Evolutionary conservation across 2,329 filamentous ascomycete species (phyloP).

Genomic region (Albophoma yamanashiensis): DNA sequence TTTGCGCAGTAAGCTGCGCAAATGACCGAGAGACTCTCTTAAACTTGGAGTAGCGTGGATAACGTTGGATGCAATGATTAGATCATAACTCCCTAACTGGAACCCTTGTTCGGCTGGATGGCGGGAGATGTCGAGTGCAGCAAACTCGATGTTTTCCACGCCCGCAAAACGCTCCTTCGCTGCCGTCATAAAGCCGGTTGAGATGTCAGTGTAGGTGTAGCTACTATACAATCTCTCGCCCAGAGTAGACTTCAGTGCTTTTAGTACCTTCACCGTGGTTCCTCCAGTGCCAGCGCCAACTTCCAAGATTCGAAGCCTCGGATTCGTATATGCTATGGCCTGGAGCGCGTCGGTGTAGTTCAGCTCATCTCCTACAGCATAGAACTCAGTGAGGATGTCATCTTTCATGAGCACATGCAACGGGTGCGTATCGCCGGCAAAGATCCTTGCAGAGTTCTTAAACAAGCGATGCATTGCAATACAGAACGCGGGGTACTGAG

Average conservation of each 20-base stretch:
- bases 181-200: conserved; percentile 13
- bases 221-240: conserved; percentile 10
- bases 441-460: conserved; percentile 1
- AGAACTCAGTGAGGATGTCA: conserved; percentile 3
- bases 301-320: conserved; percentile 25
- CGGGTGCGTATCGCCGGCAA: conserved; percentile 3
- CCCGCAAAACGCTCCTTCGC: conserved; percentile 16
- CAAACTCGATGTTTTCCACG: conserved; percentile 8
- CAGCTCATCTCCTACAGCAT: neutral
- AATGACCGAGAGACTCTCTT: neutral
- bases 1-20: neutral
- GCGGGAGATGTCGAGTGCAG: neutral
- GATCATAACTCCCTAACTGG: neutral
- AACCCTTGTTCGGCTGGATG: neutral
- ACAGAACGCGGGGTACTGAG: neutral
- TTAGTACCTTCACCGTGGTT: conserved; percentile 21
- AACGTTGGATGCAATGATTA: neutral
- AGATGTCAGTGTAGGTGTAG: conserved; percentile 21
- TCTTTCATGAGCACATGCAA: conserved; percentile 4
- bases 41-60: neutral
- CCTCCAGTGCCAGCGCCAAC: conserved; percentile 29
- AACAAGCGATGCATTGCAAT: conserved; percentile 2
- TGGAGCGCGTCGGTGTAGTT: neutral
- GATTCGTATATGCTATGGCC: conserved; percentile 5
- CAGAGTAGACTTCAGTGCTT: conserved; percentile 4